A percentile compares a stretch with the other conserved stretches of the same genome.
Evolutionary conservation across 768 basidiomycete species (phyloP).

Genomic region (Boletus sensibilis): DNA sequence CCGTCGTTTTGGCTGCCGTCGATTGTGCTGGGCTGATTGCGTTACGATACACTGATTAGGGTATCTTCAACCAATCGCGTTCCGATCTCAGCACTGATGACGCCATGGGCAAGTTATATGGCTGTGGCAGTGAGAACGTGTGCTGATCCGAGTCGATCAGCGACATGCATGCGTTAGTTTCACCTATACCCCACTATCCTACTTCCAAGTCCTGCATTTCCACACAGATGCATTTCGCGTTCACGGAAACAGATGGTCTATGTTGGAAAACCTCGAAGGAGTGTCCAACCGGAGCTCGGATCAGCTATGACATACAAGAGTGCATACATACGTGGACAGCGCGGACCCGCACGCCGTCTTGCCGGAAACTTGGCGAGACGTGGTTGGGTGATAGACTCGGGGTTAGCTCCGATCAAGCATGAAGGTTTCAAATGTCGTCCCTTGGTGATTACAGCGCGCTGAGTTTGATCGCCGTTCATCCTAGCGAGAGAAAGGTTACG

Average conservation of each 20-base stretch:
- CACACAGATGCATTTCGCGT: not conserved
- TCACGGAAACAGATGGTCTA: not conserved
- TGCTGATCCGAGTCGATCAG: not conserved
- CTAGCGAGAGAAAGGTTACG: not conserved
- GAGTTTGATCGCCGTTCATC: constrained; percentile 1
- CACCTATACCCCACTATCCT: not conserved
- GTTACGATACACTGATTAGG: not conserved
- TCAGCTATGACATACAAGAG: not conserved
- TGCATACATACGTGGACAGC: not conserved
- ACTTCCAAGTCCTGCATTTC: not conserved
- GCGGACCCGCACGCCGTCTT: not conserved
- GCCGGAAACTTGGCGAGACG: not conserved
- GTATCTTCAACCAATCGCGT: not conserved
- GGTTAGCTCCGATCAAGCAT: not conserved
- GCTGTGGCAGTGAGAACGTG: not conserved
- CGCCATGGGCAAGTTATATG: not conserved
- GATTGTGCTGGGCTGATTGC: not conserved
- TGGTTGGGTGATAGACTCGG: not conserved
- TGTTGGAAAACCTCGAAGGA: not conserved
- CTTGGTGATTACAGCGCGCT: constrained; percentile 6
- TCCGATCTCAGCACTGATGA: not conserved
- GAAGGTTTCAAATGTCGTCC: not conserved
- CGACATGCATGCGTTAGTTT: not conserved
- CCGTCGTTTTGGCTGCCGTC: not conserved
- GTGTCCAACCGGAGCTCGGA: not conserved